Conservation (phyloP, 2,329 filamentous ascomycete species). For the Neofusicoccum ribis region DNA sequence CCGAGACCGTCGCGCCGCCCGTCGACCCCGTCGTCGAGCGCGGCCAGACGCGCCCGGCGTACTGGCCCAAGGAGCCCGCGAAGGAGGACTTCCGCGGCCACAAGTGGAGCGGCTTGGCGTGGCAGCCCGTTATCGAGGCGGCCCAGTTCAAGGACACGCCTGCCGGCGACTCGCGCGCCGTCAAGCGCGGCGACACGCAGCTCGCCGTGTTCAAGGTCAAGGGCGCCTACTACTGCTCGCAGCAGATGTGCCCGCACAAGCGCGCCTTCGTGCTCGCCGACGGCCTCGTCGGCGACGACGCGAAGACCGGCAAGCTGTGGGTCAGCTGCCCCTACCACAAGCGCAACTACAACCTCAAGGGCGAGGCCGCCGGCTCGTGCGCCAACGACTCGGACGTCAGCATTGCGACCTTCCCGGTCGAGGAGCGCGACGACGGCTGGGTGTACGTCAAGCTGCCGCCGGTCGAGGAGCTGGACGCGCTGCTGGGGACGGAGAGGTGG, state of each 20-base stretch:
- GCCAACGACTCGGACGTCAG: constrained; percentile 72
- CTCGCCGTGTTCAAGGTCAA: constrained; percentile 82
- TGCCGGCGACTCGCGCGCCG: constrained; percentile 71
- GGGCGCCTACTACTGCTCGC: constrained; percentile 78
- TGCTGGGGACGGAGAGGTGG: constrained; percentile 77
- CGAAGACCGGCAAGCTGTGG: constrained; percentile 66
- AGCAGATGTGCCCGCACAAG: constrained; percentile 95
- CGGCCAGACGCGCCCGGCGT: constrained; percentile 70
- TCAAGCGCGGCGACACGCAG: constrained; percentile 88
- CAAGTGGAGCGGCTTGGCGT: constrained; percentile 66
- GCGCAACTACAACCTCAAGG: constrained; percentile 78
- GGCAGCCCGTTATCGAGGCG: constrained; percentile 77
- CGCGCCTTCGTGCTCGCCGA: constrained; percentile 87
- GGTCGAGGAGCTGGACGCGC: constrained; percentile 74
- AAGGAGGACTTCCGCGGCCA: constrained; percentile 71
- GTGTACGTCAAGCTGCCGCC: constrained; percentile 80
- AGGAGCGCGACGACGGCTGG: constrained; percentile 73
- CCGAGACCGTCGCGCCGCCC: constrained; percentile 63
- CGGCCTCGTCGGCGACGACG: constrained; percentile 73
- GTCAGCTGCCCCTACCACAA: constrained; percentile 88
- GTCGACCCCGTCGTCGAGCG: constrained; percentile 73
- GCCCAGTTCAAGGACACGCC: constrained; percentile 68
- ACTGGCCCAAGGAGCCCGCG: constrained; percentile 71
- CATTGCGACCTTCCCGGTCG: constrained; percentile 78
- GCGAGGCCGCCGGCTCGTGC: constrained; percentile 67